Base-by-base conservation (phyloP, 1,284 basidiomycete genomes). In the Tilletia caries region DNA sequence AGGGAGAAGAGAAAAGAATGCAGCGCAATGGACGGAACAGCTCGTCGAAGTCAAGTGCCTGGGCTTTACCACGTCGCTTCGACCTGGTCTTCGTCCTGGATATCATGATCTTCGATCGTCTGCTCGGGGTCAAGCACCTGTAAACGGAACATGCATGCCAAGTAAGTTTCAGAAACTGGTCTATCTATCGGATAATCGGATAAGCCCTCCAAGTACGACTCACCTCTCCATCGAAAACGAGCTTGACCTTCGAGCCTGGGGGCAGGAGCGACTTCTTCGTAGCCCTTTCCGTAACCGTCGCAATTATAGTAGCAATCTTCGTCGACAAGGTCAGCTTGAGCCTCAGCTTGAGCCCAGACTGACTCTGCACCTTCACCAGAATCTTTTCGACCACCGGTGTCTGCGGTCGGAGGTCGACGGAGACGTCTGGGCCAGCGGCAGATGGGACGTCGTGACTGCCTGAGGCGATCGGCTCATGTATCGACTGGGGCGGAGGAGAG, bases 51-150 rank as follows among this genome's bases (percentile, higher is more conserved):
- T 15, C 15, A 10, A 6, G 15, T 6, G 15, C 15, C 15, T 41
- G 8, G 37, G 37, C 37, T 41, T 15, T 41, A 62, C 58, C 58
- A 62, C 29, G n/a, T 37, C 15, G 58, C 58, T 18, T 62, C 58
- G 29, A 62, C 18, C 58, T 62, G 58, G 58, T 62, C 58, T 20
- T 62, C 29, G 58, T 62, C 58, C 58, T 62, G 29, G 8, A 62
- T n/a, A 15, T 62, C 58, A 29, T 32, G 58, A 29, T 37, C 33
- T 29, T 62, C 32, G 15, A 62, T 25, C 18, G 58, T 62, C 29
- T 62, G 15, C 13, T 29, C 13, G 18, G 58, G 58, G 33, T 62
- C 58, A 25, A 62, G 32, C 8, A 62, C 32, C 58, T 62, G 29
- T 33, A 1, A 8, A 15, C 48, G 20, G 23, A n/a, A 6, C 20